Conservation (phyloP, 2,329 filamentous ascomycete species). For the Xylaria sp. region DNA sequence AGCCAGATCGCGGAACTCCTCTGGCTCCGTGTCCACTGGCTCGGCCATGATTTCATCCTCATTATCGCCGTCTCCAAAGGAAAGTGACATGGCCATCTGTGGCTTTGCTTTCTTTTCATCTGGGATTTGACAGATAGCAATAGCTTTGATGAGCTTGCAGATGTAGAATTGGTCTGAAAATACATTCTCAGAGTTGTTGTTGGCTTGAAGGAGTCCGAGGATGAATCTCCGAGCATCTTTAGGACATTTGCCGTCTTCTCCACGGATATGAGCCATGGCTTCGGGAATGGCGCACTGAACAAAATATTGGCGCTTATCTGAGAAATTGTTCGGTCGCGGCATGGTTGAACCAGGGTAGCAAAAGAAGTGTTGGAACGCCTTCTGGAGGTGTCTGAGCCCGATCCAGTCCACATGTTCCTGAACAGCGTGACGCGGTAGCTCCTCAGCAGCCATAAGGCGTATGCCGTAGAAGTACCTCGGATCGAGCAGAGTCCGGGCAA, state of each 20-base stretch:
- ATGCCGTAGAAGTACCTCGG: conserved; percentile 94
- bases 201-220: conserved; percentile 88
- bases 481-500: conserved; percentile 91
- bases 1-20: conserved; percentile 63
- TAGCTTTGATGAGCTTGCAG: conserved; percentile 75
- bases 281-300: conserved; percentile 85
- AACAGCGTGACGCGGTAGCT: conserved; percentile 79
- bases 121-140: conserved; percentile 69
- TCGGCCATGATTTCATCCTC: conserved; percentile 58
- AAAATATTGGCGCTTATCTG: conserved; percentile 84
- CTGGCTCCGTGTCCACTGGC: conserved; percentile 54
- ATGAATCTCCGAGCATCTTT: conserved; percentile 83
- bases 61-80: conserved; percentile 55
- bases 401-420: conserved; percentile 75
- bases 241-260: conserved; percentile 80
- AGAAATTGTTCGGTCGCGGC: conserved; percentile 90
- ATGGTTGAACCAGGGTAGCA: conserved; percentile 82
- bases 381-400: conserved; percentile 84
- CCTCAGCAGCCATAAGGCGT: conserved; percentile 82
- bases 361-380: conserved; percentile 87
- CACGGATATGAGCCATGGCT: conserved; percentile 82
- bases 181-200: conserved; percentile 91
- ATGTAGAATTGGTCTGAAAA: conserved; percentile 93
- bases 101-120: conserved; percentile 55
- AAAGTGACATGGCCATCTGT: conserved; percentile 57